A percentile compares a stretch with the other conserved stretches of the same genome.
These are phyloP conservation scores for Cyberlindnera lachancei DNA, from an alignment of 805 yeast species.

Conservation along the genomic window DNA sequence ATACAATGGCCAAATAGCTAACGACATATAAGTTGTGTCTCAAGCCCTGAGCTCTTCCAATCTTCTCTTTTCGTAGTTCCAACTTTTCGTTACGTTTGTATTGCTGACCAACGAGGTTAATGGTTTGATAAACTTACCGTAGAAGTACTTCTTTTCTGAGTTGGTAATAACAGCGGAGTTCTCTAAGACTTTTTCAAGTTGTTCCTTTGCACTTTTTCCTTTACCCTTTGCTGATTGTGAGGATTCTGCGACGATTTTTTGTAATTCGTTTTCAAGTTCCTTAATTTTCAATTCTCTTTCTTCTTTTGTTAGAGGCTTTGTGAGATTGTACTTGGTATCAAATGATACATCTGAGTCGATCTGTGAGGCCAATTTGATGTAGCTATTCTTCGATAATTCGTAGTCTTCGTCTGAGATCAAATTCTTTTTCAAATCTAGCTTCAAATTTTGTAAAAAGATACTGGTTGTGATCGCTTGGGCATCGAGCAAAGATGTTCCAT, in stretches of 20 bases:
- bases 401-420: conserved; percentile 26
- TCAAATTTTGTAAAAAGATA: conserved; percentile 37
- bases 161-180: conserved; percentile 24
- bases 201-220: conserved; percentile 25
- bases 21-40: too few relatives aligned
- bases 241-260: too few relatives aligned
- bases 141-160: conserved; percentile 28
- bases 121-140: conserved; percentile 41
- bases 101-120: conserved; percentile 46
- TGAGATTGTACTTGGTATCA: conserved; percentile 36
- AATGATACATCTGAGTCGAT: conserved; percentile 42
- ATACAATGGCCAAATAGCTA: too few relatives aligned
- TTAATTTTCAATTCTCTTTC: conserved; percentile 23
- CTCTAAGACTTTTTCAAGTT: conserved; percentile 36
- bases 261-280: conserved; percentile 17
- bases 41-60: too few relatives aligned
- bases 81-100: conserved; percentile 42
- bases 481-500: conserved; percentile 50
- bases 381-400: conserved; percentile 21
- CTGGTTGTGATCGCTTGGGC: conserved; percentile 54
- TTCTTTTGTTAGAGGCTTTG: conserved; percentile 29
- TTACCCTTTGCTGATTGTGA: conserved; percentile 17
- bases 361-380: conserved; percentile 27
- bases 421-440: conserved; percentile 14
- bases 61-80: conserved; percentile 48